Percentiles rank a stretch among this genome's conserved stretches.
These are phyloP conservation scores for Yamadazyma sp. DNA, from an alignment of 805 yeast species.

Conservation along the genomic window DNA sequence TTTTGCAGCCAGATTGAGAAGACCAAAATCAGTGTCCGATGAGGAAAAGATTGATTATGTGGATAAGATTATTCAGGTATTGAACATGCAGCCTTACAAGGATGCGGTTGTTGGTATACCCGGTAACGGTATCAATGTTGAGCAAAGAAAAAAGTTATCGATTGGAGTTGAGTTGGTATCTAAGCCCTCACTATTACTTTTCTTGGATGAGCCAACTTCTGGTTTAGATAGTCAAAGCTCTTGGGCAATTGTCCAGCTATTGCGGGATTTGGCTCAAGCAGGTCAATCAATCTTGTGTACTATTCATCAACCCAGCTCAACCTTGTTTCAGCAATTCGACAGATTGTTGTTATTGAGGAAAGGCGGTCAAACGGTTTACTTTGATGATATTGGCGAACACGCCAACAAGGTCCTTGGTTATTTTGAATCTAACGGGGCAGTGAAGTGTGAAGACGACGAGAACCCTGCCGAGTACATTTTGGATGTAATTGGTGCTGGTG, in stretches of 20 bases:
- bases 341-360: conserved; percentile 29
- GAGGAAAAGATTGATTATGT: conserved; percentile 66
- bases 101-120: conserved; percentile 80
- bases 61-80: conserved; percentile 61
- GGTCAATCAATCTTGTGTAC: conserved; percentile 72
- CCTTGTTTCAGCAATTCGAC: conserved; percentile 41
- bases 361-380: conserved; percentile 62
- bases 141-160: conserved; percentile 41
- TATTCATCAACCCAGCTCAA: conserved; percentile 55
- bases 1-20: conserved; percentile 73
- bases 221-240: conserved; percentile 60
- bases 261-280: conserved; percentile 43
- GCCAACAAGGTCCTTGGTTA: conserved; percentile 57
- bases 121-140: conserved; percentile 57
- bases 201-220: conserved; percentile 63
- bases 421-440: conserved; percentile 72
- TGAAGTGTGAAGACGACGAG: conserved; percentile 34
- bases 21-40: conserved; percentile 55
- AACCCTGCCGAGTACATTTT: conserved; percentile 79
- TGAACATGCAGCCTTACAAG: conserved; percentile 69
- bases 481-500: conserved; percentile 80
- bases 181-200: conserved; percentile 40
- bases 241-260: conserved; percentile 54
- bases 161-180: conserved; percentile 45
- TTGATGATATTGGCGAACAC: conserved; percentile 74